Base-by-base conservation (phyloP, 495 filamentous ascomycete species). In the Penicillium egyptiacum region DNA sequence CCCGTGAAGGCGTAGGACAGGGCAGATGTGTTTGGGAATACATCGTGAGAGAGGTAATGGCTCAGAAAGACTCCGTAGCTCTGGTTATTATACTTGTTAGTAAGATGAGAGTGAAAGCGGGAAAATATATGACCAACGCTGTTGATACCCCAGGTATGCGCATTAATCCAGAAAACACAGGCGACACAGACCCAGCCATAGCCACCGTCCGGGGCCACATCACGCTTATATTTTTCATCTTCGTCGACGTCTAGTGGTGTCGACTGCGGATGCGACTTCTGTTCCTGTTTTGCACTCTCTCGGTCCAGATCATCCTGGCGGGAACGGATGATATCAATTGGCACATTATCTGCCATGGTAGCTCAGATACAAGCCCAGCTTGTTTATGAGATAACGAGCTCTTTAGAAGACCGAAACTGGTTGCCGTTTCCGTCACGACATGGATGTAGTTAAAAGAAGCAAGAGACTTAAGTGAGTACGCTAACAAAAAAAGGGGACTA, bases 1-100 rank as follows among this genome's bases (percentile, higher is more conserved):
- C 88, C 88, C 5, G 89, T 83, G 60, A 90, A 90, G 43, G 88
- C 88, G 61, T 85, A 92, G 10, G 81, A 75, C 4, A 88, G 69
- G 0, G 79, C 72, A 2, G 79, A 83, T 6, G 84, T 78, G 9
- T 78, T 81, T 0, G 82, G 81, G 56, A 86, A 88, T 17, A 75
- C 71, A 50, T 83, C 68, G 41, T 81, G 69, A 5, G 80, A 79
- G 28, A 91, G 78, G 60, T 90, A 92, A 64, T 88, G 79, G 12
- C 83, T 83, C 3, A 91, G 82, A 67, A 86, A 91, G 11, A 92
- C 86, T 12, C 85, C 85, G 58, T 85, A 92, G 41, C 70, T 73
- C 74, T 75, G 53, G 5, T 42, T 22, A 28, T 47, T 5, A 17
- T 10, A 23, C 6, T 12, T 1, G 41, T 61, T 59, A 60, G 64